Percentiles rank a stretch among this genome's conserved stretches.
Conservation (phyloP, 331 rosid genomes). For the Phaseolus coccineus region DNA sequence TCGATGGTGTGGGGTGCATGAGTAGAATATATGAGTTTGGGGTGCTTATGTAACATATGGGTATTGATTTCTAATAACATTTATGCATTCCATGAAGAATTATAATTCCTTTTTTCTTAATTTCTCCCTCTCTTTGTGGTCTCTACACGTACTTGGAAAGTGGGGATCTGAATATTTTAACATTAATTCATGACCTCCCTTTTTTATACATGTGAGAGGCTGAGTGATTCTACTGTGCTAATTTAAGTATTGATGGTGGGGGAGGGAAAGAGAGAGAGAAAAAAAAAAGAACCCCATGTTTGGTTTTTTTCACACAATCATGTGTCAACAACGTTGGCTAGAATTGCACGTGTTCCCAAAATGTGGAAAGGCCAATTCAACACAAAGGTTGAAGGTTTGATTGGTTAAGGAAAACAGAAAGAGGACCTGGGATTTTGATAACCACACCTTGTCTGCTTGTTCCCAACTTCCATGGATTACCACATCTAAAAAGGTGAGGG, state of each 20-base stretch:
- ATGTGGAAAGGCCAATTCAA: slow-evolving; percentile 33
- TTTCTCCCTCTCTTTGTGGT: neutral
- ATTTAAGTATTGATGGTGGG: neutral
- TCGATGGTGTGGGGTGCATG: slow-evolving; percentile 35
- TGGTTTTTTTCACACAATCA: neutral
- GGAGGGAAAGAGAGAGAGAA: neutral
- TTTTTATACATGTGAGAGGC: neutral
- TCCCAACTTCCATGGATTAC: slow-evolving; percentile 27
- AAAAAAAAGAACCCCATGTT: neutral
- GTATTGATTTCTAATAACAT: slow-evolving; percentile 42
- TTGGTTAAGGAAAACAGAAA: slow-evolving; percentile 20
- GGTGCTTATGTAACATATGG: slow-evolving; percentile 47
- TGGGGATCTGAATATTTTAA: slow-evolving; percentile 4
- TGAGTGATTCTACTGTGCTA: neutral
- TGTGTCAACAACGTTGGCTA: neutral
- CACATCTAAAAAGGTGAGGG: slow-evolving; percentile 35
- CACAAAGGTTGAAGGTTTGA: slow-evolving; percentile 31
- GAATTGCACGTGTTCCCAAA: slow-evolving; percentile 12
- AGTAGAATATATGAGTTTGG: slow-evolving; percentile 30
- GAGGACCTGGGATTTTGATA: slow-evolving; percentile 14
- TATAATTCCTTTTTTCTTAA: neutral
- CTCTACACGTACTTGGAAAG: neutral
- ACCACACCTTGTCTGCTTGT: slow-evolving; percentile 3
- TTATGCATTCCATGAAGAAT: slow-evolving; percentile 15
- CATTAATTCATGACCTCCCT: neutral